Base-by-base conservation (phyloP, 768 basidiomycete species). In the Trametes maxima region DNA sequence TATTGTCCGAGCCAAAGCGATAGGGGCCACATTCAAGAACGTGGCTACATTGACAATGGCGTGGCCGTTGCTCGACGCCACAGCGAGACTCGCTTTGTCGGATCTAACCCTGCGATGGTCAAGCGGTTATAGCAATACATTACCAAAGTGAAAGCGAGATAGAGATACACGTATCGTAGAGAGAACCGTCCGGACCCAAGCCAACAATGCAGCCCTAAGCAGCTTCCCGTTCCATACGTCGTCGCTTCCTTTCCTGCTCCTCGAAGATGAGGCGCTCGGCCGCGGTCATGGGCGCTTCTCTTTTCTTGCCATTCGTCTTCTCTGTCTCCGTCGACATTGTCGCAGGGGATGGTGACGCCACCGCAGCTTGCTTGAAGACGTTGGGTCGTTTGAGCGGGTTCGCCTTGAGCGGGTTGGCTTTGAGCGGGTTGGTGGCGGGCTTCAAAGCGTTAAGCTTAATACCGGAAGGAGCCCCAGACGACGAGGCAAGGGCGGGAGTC, bases 221-320 rank as follows among this genome's bases (percentile, higher is more conserved):
- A 22, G 59, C 61, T 8, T 80, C 80, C 43, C 80, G 70, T 65
- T 90, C 90, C 85, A 90, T 88, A 65, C 85, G 78, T 65, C 93
- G 79, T 72, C 87, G 82, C 75, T 96, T 95, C 70, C 94, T 81
- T 73, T 94, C 93, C 76, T 92, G 90, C 28, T 97, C 94, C 78
- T 98, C 96, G 59, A 87, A 66, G 62, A 97, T 95, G 60, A 98
- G 75, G 64, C 83, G 80, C 74, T 98, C 95, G 16, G 91, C 91
- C 24, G 91, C 92, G 67, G 87, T 86, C 82, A 95, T 85, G 19
- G 82, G 78, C 51, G 85, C 77, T 12, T 82, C 83, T 5, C 87
- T 81, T 76, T 89, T 88, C 79, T 81, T 86, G 45, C 84, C 84
- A 39, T 79, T 82, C 12, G 61, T 67, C 61, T 74, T 71, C 44